A percentile compares a stretch with the other conserved stretches of the same genome.
phyloP scores from a whole-genome alignment of 1,284 basidiomycete species.

The Rhodotorula sp. region DNA sequence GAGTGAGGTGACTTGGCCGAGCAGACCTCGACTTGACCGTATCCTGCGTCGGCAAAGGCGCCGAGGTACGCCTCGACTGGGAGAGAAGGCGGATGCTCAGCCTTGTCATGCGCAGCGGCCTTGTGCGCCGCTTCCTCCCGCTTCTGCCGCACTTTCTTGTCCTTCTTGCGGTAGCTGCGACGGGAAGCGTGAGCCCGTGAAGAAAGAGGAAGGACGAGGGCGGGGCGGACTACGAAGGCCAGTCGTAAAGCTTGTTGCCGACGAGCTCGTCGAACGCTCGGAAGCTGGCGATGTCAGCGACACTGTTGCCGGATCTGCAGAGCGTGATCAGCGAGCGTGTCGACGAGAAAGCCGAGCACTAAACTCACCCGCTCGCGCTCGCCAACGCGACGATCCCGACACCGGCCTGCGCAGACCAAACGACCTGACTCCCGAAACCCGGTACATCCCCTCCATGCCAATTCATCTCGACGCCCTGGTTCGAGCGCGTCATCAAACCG shows the following conservation, averaged over 20 bases:
- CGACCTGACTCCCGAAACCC: constrained; percentile 6
- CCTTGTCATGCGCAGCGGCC: neutral
- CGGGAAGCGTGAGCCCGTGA: neutral
- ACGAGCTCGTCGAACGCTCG: constrained; percentile 3
- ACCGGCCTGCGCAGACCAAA: constrained; percentile 3
- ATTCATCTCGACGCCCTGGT: neutral
- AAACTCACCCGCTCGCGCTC: neutral
- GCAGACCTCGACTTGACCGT: neutral
- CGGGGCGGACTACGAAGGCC: neutral
- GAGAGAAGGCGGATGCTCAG: neutral
- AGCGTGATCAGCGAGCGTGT: neutral
- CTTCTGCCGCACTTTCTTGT: neutral
- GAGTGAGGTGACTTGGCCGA: neutral
- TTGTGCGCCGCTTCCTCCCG: neutral
- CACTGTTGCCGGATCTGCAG: neutral
- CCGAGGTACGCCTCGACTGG: neutral
- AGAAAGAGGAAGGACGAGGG: neutral
- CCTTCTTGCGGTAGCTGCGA: neutral
- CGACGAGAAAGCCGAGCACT: neutral
- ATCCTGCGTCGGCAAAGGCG: neutral
- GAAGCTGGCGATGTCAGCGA: constrained; percentile 1
- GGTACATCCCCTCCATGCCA: constrained; percentile 6
- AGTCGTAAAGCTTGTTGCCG: neutral
- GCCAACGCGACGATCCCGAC: neutral
- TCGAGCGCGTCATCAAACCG: neutral